Conservation (phyloP, 1,139 yeast genomes). For the Williopsis jadinii region DNA sequence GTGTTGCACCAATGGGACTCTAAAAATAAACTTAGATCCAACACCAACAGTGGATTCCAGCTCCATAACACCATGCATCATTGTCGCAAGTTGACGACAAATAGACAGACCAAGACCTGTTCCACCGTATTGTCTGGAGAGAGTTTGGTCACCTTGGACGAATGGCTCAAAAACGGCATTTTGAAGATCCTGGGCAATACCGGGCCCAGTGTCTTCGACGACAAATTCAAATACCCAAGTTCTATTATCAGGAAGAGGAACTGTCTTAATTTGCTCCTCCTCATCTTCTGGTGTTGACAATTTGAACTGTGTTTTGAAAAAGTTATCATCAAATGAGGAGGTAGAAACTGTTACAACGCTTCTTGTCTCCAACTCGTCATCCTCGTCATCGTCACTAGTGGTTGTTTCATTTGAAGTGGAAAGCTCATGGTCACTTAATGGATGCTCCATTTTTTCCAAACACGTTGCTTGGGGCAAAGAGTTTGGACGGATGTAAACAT, state of each 20-base stretch:
- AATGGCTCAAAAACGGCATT: slow-evolving; percentile 91
- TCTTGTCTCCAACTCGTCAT: slow-evolving; percentile 24
- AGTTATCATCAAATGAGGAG: slow-evolving; percentile 46
- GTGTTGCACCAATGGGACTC: slow-evolving; percentile 70
- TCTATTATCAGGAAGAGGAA: slow-evolving; percentile 31
- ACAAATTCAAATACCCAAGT: slow-evolving; percentile 64
- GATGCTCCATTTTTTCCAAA: not conserved
- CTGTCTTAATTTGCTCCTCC: slow-evolving; percentile 17
- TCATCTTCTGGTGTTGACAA: slow-evolving; percentile 15
- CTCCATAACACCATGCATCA: slow-evolving; percentile 81
- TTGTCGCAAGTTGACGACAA: slow-evolving; percentile 80
- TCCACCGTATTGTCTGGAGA: slow-evolving; percentile 89
- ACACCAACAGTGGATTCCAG: slow-evolving; percentile 62
- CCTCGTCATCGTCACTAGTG: slow-evolving; percentile 2
- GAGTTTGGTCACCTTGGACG: slow-evolving; percentile 93
- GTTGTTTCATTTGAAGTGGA: slow-evolving; percentile 12
- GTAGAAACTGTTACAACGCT: slow-evolving; percentile 44
- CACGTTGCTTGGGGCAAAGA: not conserved
- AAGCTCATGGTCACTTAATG: slow-evolving; percentile 2
- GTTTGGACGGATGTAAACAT: slow-evolving; percentile 28
- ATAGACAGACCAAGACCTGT: slow-evolving; percentile 93
- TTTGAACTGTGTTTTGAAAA: slow-evolving; percentile 46
- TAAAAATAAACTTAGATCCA: slow-evolving; percentile 77
- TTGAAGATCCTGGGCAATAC: slow-evolving; percentile 73
- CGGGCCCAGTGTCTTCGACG: slow-evolving; percentile 89